phyloP scores from a whole-genome alignment of 768 basidiomycete genomes.

The Sarcodon aspratus region DNA sequence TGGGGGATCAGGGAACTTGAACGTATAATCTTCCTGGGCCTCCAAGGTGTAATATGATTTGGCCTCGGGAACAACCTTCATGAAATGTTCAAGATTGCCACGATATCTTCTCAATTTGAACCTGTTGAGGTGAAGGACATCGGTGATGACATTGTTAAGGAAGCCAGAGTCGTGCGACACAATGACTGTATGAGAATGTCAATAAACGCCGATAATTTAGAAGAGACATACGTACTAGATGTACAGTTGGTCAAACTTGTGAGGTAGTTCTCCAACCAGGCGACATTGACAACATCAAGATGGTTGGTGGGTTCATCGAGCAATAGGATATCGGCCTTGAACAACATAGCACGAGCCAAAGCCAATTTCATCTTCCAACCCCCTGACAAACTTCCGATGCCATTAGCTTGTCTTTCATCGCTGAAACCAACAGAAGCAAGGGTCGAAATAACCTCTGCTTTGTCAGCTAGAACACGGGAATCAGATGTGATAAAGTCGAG shows the following conservation, averaged over 20 bases:
- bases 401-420: constrained; percentile 72
- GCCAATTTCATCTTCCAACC: constrained; percentile 99
- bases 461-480: constrained; percentile 62
- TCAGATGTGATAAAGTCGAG: constrained; percentile 81
- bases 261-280: constrained; percentile 95
- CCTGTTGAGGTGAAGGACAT: constrained; percentile 94
- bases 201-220: constrained; percentile 6
- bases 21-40: constrained; percentile 94
- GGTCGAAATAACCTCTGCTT: constrained; percentile 67
- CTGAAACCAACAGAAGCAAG: constrained; percentile 89
- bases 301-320: constrained; percentile 97
- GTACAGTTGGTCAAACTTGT: constrained; percentile 82
- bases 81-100: constrained; percentile 92
- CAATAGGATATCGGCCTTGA: constrained; percentile 94
- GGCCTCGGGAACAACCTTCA: constrained; percentile 91
- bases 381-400: constrained; percentile 89
- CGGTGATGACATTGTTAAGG: constrained; percentile 97
- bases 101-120: constrained; percentile 96
- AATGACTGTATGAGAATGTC: constrained; percentile 46
- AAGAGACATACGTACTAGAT: constrained; percentile 49
- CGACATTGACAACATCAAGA: constrained; percentile 94
- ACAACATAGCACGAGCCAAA: constrained; percentile 91
- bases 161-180: constrained; percentile 97
- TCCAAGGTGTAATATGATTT: constrained; percentile 97
- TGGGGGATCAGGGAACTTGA: constrained; percentile 95